Conservation (phyloP, 2,329 filamentous ascomycete species). For the Neoarthrinium moseri region DNA sequence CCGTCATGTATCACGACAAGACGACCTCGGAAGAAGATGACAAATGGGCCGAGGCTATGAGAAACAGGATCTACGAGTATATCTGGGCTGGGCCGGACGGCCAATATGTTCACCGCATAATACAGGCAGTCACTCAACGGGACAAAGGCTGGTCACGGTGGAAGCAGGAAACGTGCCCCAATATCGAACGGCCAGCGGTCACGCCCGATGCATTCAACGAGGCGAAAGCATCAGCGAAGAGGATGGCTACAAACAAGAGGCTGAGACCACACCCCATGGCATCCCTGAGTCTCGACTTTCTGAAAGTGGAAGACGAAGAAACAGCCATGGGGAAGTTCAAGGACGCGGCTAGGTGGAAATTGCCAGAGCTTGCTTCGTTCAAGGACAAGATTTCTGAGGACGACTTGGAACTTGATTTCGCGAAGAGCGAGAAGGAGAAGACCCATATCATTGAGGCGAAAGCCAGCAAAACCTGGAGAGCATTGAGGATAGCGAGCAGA, state of each 20-base stretch:
- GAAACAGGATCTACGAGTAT: conserved; percentile 76
- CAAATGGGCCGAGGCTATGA: conserved; percentile 81
- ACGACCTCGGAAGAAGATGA: conserved; percentile 78
- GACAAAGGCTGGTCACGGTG: conserved; percentile 99
- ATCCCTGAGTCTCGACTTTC: conserved; percentile 74
- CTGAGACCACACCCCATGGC: conserved; percentile 68
- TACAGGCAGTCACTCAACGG: conserved; percentile 89
- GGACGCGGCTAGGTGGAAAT: conserved; percentile 59
- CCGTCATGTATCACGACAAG: conserved; percentile 78
- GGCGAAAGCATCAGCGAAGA: conserved; percentile 65
- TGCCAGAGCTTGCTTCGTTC: conserved; percentile 71
- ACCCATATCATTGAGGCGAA: conserved; percentile 65
- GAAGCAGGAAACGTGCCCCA: conserved; percentile 92
- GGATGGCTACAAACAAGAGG: conserved; percentile 68
- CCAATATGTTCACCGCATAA: conserved; percentile 92
- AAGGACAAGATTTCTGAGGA: conserved; percentile 72
- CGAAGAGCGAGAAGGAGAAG: conserved; percentile 60
- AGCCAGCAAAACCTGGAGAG: conserved; percentile 87
- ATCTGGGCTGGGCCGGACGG: conserved; percentile 79
- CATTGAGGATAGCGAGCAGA: conserved; percentile 75
- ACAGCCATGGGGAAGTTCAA: conserved; percentile 70
- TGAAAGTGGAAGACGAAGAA: conserved; percentile 64
- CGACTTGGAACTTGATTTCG: conserved; percentile 85
- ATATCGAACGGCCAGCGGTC: conserved; percentile 76
- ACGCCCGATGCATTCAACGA: conserved; percentile 66